Percentiles rank a stretch among this genome's conserved stretches.
Conservation (phyloP, 2,329 filamentous ascomycete genomes). For the Grosmannia clavigera region DNA sequence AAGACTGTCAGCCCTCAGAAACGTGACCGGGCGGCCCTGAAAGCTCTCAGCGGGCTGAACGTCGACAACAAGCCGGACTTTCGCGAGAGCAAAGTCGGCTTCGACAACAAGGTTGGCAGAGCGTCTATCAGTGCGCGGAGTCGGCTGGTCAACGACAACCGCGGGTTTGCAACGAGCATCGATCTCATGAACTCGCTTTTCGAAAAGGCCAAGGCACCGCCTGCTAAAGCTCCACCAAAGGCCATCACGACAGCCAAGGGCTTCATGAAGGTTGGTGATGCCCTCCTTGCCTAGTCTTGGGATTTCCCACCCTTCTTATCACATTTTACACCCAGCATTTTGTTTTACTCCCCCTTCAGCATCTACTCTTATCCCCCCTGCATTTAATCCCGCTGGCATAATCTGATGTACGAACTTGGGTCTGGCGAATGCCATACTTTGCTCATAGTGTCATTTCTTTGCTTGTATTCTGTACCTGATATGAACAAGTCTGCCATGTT, state of each 20-base stretch:
- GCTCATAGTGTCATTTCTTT: background rate
- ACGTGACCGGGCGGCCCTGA: slow-evolving; percentile 67
- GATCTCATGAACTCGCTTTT: slow-evolving; percentile 95
- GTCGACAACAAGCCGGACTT: slow-evolving; percentile 36
- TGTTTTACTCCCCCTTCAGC: background rate
- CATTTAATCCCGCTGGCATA: background rate
- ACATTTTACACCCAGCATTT: background rate
- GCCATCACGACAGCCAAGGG: slow-evolving; percentile 45
- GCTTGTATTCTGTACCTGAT: background rate
- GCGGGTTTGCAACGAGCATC: slow-evolving; percentile 75
- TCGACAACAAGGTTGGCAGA: slow-evolving; percentile 10
- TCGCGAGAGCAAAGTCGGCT: slow-evolving; percentile 16
- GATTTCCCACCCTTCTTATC: slow-evolving; percentile 11
- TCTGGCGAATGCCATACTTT: background rate
- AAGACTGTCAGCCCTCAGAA: slow-evolving; percentile 92
- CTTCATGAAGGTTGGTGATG: slow-evolving; percentile 75
- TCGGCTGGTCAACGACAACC: slow-evolving; percentile 32
- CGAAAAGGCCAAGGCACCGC: slow-evolving; percentile 52
- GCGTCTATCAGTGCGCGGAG: slow-evolving; percentile 17
- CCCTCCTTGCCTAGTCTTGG: slow-evolving; percentile 21
- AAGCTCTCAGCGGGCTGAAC: slow-evolving; percentile 43
- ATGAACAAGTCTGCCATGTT: slow-evolving; percentile 10
- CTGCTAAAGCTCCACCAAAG: slow-evolving; percentile 35
- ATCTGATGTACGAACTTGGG: background rate
- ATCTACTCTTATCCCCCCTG: background rate